Evolutionary conservation across 257 asterid species (phyloP), one percentile per base, ranked within the genome.

Genomic region (Capsicum baccatum): DNA sequence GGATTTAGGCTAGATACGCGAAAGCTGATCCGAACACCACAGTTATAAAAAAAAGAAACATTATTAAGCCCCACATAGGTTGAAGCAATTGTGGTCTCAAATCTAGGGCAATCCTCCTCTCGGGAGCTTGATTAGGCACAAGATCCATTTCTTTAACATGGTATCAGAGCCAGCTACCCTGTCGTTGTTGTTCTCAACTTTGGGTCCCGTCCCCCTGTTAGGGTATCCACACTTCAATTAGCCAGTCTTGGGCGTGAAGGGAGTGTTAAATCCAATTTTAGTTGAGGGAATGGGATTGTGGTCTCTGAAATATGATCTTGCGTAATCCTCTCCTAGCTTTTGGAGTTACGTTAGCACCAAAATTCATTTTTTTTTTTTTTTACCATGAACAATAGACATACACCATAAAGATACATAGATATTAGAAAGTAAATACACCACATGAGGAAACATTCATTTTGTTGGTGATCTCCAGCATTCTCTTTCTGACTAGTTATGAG

Each of bases 341-440:
- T 69, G 33, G 54, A 39, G 78, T 16, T 69, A 26, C 39, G 33
- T 39, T 39, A 39, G 15, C 14, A 33, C 52, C 78, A 69, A 39
- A 21, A 69, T 69, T 13, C 76, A 48, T 39, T 67, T 69, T 68
- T 26, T 26, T 68, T 26, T 26, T 26, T 26, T 39, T 69, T 39
- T 37, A 39, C 9, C 79, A 70, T 70, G 56, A 11, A 17, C 79
- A 0, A 44, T n/a, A 71, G 58, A 78, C 26, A 78, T 17, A 37
- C 21, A 76, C 64, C 63, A 54, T 54, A 13, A 55, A 76, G 44
- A 54, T 52, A 76, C 64, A 54, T 17, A 26, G 64, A 76, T 14
- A 21, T 8, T 76, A 76, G 48, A 13, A 76, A 52, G 63, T 39
- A 54, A 78, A 78, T 54, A 63, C 81, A 76, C 81, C 81, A 54